These are phyloP conservation scores for Coriaria nepalensis DNA, from an alignment of 306 rosid species.

Conservation along the genomic window DNA sequence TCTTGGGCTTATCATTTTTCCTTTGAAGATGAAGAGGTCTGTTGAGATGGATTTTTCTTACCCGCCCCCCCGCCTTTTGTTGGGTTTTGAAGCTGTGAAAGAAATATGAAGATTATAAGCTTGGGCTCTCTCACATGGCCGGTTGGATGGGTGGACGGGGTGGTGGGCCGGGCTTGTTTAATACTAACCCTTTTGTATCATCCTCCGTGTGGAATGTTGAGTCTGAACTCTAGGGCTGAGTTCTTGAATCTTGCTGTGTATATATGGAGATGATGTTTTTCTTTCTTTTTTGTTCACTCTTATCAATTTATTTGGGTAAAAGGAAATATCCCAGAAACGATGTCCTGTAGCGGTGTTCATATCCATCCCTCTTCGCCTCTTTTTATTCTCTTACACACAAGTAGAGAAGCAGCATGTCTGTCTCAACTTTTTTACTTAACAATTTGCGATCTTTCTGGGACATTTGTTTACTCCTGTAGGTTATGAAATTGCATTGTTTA, in stretches of 20 bases:
- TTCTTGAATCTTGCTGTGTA: conserved; percentile 18
- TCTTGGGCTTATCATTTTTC: conserved; percentile 2
- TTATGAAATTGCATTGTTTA: too few relatives aligned
- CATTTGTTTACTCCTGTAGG: too few relatives aligned
- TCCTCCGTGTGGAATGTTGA: conserved; percentile 7
- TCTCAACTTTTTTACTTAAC: too few relatives aligned
- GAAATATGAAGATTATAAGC: too few relatives aligned
- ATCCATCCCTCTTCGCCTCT: too few relatives aligned
- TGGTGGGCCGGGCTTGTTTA: conserved; percentile 5
- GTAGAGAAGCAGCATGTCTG: too few relatives aligned
- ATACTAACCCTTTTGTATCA: conserved; percentile 13
- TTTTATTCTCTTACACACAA: too few relatives aligned
- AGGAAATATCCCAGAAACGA: not conserved
- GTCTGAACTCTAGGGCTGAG: conserved; percentile 1
- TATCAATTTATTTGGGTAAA: conserved; percentile 9
- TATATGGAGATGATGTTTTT: conserved; percentile 15
- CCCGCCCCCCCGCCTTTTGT: too few relatives aligned
- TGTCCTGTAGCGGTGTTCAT: too few relatives aligned
- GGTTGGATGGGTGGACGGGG: not conserved
- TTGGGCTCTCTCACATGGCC: conserved; percentile 2
- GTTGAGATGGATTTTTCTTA: not conserved
- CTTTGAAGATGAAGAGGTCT: conserved; percentile 7
- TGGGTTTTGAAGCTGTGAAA: too few relatives aligned
- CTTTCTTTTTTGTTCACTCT: not conserved
- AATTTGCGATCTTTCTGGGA: too few relatives aligned